Base-by-base conservation (phyloP, 169 alveolate genomes). In the Eimeria mitis region DNA sequence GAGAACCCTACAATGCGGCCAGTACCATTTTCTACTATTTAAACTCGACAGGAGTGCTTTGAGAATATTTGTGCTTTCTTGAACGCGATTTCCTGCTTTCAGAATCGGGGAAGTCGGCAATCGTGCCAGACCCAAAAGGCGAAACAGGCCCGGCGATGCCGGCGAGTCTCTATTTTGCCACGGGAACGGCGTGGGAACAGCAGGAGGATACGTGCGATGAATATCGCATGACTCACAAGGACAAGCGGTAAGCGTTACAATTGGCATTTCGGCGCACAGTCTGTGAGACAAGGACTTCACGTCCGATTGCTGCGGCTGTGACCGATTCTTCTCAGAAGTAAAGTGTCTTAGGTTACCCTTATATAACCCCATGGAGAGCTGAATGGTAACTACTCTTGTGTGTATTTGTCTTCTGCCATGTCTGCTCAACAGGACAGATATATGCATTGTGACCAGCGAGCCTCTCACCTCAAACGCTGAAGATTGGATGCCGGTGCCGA, bases 401-500 rank as follows among this genome's bases (percentile, higher is more conserved):
- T 34, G 59, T 23, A 14, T n/a, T 44, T 25, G 81, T 47, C 47
- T 37, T 14, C 78, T 56, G 59, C 79, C 49, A 75, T 61, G 34
- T 47, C 34, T 34, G 65, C 70, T 28, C 59, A 1, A 13, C 95
- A 91, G 95, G 91, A 91, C 95, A 23, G 96, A 94, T n/a, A 84
- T 94, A 42, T 94, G 96, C 89, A 94, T 94, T 19, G 94, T 94
- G 59, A 70, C 96, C 19, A 83, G 94, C 83, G 96, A 94, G 94
- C 96, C 96, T 37, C 68, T 94, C 73, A 94, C 96, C 7, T 88
- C 92, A 21, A 94, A 68, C 73, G 92, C 96, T 34, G 95, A 85
- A 63, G 95, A 94, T 68, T 94, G 96, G 96, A 73, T 94, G 95
- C 94, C 96, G 21, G 96, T 94, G 47, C 96, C 96, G 34, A 89